Percentiles rank a stretch among this genome's conserved stretches.
Evolutionary conservation across 2,329 filamentous ascomycete genomes (phyloP).

Genomic region (Xylaria sp.): DNA sequence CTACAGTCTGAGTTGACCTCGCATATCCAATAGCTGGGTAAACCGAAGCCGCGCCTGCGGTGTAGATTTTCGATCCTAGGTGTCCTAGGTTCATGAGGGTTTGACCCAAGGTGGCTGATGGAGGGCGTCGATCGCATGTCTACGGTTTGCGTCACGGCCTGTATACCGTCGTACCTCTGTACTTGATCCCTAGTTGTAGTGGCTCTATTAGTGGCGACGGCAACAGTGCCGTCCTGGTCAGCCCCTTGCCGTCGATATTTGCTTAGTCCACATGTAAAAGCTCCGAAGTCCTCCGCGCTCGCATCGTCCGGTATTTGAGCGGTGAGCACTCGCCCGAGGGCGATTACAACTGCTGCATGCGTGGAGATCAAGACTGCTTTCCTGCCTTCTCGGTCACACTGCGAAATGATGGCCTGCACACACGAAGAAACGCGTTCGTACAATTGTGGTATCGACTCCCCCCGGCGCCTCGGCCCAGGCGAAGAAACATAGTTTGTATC

Average conservation of each 20-base stretch:
- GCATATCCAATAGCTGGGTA: conserved; percentile 79
- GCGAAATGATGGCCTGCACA: conserved; percentile 71
- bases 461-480: conserved; percentile 72
- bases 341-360: conserved; percentile 89
- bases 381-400: conserved; percentile 72
- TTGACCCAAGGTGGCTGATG: conserved; percentile 33
- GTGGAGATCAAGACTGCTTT: conserved; percentile 80
- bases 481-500: conserved; percentile 63
- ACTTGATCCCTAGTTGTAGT: conserved; percentile 7
- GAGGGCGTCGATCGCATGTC: conserved; percentile 37
- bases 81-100: conserved; percentile 43
- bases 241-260: conserved; percentile 55
- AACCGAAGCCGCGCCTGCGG: conserved; percentile 63
- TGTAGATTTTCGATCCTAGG: neutral
- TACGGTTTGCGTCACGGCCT: conserved; percentile 24
- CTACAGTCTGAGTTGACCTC: conserved; percentile 82
- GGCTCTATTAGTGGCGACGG: conserved; percentile 10
- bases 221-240: neutral
- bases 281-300: conserved; percentile 78
- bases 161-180: conserved; percentile 5
- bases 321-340: conserved; percentile 81
- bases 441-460: conserved; percentile 79
- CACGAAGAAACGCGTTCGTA: conserved; percentile 79
- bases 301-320: conserved; percentile 74
- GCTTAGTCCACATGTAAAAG: conserved; percentile 82